Conservation (phyloP, 257 asterid species). For the Solanum rostratum region DNA sequence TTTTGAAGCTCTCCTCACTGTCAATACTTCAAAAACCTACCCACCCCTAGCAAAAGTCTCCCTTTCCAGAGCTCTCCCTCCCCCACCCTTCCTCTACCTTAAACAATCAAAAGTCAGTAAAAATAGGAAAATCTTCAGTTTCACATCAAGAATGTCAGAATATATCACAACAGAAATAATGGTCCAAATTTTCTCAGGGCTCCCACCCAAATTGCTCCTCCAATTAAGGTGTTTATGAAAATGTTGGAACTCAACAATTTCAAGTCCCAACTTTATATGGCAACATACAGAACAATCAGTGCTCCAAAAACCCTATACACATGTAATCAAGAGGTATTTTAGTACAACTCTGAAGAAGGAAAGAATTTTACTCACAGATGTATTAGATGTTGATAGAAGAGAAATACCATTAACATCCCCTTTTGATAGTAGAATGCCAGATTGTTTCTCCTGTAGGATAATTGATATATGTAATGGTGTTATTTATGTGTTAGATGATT, state of each 20-base stretch:
- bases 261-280: too few relatives aligned
- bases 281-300: too few relatives aligned
- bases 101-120: background rate
- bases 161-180: background rate
- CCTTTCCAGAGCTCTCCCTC: background rate
- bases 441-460: too few relatives aligned
- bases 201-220: background rate
- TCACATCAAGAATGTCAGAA: background rate
- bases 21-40: background rate
- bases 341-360: too few relatives aligned
- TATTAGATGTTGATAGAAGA: background rate
- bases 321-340: too few relatives aligned
- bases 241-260: too few relatives aligned
- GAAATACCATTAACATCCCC: background rate
- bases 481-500: too few relatives aligned
- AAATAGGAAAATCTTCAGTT: background rate
- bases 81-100: background rate
- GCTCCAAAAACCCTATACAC: too few relatives aligned
- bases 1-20: background rate
- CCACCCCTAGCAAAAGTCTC: background rate
- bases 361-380: background rate
- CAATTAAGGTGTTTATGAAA: slow-evolving; percentile 5
- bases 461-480: too few relatives aligned
- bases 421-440: background rate
- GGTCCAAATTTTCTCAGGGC: background rate